A percentile compares a stretch with the other conserved stretches of the same genome.
phyloP scores from a whole-genome alignment of 805 yeast genomes.

The Torulaspora franciscae region DNA sequence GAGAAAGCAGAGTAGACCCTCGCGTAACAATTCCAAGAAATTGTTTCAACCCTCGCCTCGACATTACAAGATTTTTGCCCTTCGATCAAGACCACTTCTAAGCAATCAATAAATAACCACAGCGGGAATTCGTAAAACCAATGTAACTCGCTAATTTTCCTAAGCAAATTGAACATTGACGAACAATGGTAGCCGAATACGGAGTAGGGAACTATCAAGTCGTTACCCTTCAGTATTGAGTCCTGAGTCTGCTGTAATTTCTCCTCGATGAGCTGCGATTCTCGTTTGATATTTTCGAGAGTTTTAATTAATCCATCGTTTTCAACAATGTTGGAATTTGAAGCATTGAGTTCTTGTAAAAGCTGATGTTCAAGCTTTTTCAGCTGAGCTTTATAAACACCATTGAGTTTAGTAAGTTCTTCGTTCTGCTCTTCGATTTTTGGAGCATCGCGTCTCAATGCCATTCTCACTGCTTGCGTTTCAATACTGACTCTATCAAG shows the following conservation, averaged over 20 bases:
- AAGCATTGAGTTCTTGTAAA: constrained; percentile 50
- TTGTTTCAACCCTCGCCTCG: constrained; percentile 25
- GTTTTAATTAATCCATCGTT: constrained; percentile 55
- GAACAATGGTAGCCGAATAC: constrained; percentile 57
- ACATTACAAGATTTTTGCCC: constrained; percentile 8
- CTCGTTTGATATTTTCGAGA: constrained; percentile 60
- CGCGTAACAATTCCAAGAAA: constrained; percentile 41
- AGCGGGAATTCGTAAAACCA: constrained; percentile 58
- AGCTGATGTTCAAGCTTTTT: constrained; percentile 54
- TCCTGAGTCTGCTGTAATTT: constrained; percentile 51
- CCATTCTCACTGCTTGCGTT: constrained; percentile 52
- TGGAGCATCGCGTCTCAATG: constrained; percentile 55
- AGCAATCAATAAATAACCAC: constrained; percentile 38
- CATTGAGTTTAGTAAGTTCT: constrained; percentile 50
- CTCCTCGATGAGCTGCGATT: constrained; percentile 48
- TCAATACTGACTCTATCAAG: constrained; percentile 66
- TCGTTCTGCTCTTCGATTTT: constrained; percentile 57
- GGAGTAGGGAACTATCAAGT: constrained; percentile 42
- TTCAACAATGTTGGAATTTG: constrained; percentile 62
- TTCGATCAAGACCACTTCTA: constrained; percentile 31
- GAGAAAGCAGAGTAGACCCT: constrained; percentile 45
- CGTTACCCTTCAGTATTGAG: constrained; percentile 53
- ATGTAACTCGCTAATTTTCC: constrained; percentile 40
- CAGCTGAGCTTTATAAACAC: constrained; percentile 54
- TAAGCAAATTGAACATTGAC: constrained; percentile 44